Evolutionary conservation across 352 stramenopile genomes (phyloP).

Genomic region (Pythium pyrilobum): DNA sequence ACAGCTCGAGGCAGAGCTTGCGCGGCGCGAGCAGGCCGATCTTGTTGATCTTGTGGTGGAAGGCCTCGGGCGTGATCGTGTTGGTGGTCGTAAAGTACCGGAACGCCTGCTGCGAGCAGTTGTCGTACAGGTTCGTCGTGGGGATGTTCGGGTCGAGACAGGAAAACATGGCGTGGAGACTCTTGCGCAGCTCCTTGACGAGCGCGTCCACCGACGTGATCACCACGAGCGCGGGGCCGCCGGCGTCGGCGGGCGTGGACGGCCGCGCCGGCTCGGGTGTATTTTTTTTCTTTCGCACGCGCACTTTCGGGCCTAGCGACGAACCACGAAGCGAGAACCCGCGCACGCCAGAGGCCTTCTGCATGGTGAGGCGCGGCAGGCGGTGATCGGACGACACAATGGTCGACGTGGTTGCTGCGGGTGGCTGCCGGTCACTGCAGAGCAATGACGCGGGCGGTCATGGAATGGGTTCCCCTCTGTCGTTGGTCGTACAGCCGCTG

Average conservation of each 20-base stretch:
- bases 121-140: conserved; percentile 41
- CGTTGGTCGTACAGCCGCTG: too few species aligned
- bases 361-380: conserved; percentile 17
- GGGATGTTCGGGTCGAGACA: conserved; percentile 29
- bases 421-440: background rate
- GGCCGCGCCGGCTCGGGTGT: background rate
- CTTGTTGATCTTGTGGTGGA: conserved; percentile 57
- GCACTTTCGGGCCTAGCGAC: conserved; percentile 14
- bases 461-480: background rate
- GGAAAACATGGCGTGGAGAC: conserved; percentile 43
- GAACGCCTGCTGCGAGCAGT: conserved; percentile 63
- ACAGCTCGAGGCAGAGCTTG: conserved; percentile 46
- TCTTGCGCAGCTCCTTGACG: conserved; percentile 45
- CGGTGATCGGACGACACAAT: conserved; percentile 2
- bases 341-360: conserved; percentile 8
- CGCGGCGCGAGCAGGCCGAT: conserved; percentile 44
- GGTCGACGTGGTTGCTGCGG: conserved; percentile 11
- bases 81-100: conserved; percentile 76
- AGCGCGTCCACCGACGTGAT: conserved; percentile 31
- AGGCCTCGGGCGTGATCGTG: conserved; percentile 59
- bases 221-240: conserved; percentile 1
- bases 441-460: conserved; percentile 2
- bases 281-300: conserved; percentile 18
- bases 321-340: conserved; percentile 13
- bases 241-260: background rate